Conservation (phyloP, 148 eudicot species). For the Salicornia ramosissima region DNA sequence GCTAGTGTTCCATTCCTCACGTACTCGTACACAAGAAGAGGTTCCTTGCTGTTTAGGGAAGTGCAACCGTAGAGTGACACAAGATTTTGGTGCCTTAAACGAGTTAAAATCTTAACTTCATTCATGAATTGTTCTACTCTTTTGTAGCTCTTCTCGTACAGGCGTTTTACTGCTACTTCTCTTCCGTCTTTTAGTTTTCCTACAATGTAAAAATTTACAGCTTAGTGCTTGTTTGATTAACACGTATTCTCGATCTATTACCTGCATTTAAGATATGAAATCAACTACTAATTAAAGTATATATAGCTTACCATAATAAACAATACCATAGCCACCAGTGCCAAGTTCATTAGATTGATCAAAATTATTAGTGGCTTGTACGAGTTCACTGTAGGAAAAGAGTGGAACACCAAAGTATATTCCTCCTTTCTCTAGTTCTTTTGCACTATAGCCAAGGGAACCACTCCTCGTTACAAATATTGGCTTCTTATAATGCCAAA, state of each 20-base stretch:
- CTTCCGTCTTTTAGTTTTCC: conserved; percentile 53
- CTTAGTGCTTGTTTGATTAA: neutral
- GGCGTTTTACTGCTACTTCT: conserved; percentile 58
- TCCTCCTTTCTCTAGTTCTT: conserved; percentile 31
- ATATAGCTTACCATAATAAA: conserved; percentile 41
- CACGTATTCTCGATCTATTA: no score
- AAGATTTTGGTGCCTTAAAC: conserved; percentile 43
- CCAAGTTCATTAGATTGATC: conserved; percentile 48
- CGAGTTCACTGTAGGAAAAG: conserved; percentile 44
- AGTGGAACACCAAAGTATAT: conserved; percentile 33
- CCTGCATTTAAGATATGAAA: neutral
- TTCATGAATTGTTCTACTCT: conserved; percentile 45
- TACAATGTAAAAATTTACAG: conserved; percentile 1
- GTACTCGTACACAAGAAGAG: conserved; percentile 53
- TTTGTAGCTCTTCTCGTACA: conserved; percentile 43
- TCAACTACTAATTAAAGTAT: no score
- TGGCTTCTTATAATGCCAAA: conserved; percentile 22
- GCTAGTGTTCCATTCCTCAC: conserved; percentile 52
- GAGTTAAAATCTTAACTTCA: conserved; percentile 42
- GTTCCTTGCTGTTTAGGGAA: conserved; percentile 39
- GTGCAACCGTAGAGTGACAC: conserved; percentile 59
- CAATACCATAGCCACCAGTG: conserved; percentile 54
- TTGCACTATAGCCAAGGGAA: conserved; percentile 12
- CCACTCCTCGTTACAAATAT: conserved; percentile 9
- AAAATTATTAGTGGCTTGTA: conserved; percentile 45